phyloP scores from a whole-genome alignment of 2,329 filamentous ascomycete species.

The Colletotrichum scovillei region DNA sequence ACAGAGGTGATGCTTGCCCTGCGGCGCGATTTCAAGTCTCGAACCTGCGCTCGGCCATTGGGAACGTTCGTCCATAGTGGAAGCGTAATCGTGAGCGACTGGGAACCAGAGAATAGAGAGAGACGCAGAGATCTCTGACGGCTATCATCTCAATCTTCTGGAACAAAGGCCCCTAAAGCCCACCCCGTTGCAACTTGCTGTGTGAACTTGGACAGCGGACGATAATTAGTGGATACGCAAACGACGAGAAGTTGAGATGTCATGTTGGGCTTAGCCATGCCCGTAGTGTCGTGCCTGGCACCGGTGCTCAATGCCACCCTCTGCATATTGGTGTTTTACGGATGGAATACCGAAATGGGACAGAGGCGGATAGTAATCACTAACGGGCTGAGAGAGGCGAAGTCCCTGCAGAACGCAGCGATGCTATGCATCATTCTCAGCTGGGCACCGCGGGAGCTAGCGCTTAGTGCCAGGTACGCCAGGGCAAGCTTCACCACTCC shows the following conservation, averaged over 20 bases:
- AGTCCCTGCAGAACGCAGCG: constrained; percentile 26
- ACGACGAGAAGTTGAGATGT: constrained; percentile 23
- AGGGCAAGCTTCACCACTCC: constrained; percentile 27
- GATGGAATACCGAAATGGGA: background rate
- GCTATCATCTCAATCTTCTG: constrained; percentile 32
- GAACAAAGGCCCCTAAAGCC: constrained; percentile 17
- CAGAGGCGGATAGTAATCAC: background rate
- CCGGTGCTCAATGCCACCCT: background rate
- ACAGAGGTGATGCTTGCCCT: background rate
- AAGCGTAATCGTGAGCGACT: background rate
- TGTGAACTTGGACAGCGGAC: constrained; percentile 12
- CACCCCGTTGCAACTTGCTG: constrained; percentile 12
- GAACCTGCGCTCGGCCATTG: constrained; percentile 24
- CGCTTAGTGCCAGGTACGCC: constrained; percentile 30
- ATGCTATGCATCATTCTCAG: constrained; percentile 8
- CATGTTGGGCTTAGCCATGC: constrained; percentile 8
- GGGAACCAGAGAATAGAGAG: background rate
- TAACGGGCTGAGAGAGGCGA: background rate
- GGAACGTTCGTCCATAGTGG: constrained; percentile 19
- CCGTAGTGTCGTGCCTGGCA: background rate
- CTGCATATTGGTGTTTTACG: background rate
- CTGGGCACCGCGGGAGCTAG: constrained; percentile 22
- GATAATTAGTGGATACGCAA: constrained; percentile 21
- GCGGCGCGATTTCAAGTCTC: background rate
- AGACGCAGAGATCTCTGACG: constrained; percentile 15